These are phyloP conservation scores for Paramecium sexaurelia DNA, from an alignment of 73 alveolate genomes.

Conservation along the genomic window DNA sequence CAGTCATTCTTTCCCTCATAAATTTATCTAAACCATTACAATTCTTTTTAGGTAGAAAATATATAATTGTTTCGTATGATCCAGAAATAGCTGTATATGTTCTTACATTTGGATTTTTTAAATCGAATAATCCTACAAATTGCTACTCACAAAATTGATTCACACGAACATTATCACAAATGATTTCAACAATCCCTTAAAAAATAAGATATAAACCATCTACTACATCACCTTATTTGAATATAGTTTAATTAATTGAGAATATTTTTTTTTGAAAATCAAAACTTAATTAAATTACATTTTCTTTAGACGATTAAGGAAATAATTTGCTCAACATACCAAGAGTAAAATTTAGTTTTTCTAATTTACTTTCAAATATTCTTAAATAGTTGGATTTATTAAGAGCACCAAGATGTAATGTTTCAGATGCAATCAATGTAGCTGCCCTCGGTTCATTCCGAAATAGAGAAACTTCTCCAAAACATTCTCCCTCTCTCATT, in stretches of 20 bases:
- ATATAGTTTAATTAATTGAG: not conserved
- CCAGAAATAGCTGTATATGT: slow-evolving; percentile 26
- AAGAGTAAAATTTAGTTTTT: slow-evolving; percentile 30
- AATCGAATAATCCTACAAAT: slow-evolving; percentile 37
- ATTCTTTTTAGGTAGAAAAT: not conserved
- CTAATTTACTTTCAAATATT: not conserved
- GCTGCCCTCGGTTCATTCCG: slow-evolving; percentile 82
- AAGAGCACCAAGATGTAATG: not conserved
- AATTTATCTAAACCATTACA: not conserved
- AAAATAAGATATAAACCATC: slow-evolving; percentile 44
- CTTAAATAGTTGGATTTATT: slow-evolving; percentile 20
- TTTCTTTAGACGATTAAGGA: not conserved
- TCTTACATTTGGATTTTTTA: not conserved
- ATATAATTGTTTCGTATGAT: not conserved
- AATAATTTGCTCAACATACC: not conserved
- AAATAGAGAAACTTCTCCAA: slow-evolving; percentile 81
- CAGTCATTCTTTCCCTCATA: slow-evolving; percentile 4
- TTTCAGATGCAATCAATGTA: slow-evolving; percentile 68
- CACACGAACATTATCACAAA: not conserved
- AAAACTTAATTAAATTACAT: slow-evolving; percentile 9
- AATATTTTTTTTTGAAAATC: slow-evolving; percentile 1
- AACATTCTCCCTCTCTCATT: slow-evolving; percentile 74
- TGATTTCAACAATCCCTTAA: not conserved
- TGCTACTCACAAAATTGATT: slow-evolving; percentile 2
- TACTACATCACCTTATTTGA: not conserved